These are phyloP conservation scores for Ceratocystis albifundus DNA, from an alignment of 2,329 filamentous ascomycete genomes.

Conservation along the genomic window DNA sequence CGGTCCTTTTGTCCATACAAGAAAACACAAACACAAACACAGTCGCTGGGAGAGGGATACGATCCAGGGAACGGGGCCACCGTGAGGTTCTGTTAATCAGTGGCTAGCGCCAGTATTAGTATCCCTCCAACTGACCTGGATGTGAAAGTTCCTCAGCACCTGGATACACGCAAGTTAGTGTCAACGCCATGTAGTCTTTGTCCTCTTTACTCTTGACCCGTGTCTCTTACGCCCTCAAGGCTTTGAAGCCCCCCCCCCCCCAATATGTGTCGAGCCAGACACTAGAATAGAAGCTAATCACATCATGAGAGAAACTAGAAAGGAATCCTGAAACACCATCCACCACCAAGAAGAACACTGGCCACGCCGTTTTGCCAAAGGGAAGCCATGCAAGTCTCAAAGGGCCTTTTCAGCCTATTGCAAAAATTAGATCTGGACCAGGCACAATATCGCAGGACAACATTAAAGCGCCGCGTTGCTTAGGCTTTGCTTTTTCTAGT, in stretches of 20 bases:
- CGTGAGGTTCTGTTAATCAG: background rate
- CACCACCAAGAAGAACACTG: background rate
- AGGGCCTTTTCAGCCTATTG: no score
- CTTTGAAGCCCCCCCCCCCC: background rate
- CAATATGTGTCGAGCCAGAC: background rate
- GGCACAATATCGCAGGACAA: no score
- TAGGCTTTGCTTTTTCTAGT: no score
- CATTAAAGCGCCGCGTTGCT: background rate
- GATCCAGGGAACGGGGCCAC: background rate
- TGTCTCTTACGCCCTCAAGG: background rate
- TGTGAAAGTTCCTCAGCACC: background rate
- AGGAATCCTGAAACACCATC: conserved; percentile 6
- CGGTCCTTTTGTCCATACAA: background rate
- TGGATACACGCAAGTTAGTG: background rate
- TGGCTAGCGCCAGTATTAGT: background rate
- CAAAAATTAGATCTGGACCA: no score
- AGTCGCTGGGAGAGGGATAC: background rate
- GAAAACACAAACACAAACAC: background rate
- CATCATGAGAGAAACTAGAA: background rate
- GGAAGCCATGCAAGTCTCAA: no score
- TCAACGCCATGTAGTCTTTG: background rate
- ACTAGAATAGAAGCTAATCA: background rate
- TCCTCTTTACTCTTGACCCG: background rate
- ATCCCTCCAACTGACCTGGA: background rate
- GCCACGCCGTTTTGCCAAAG: no score